Evolutionary conservation across 2,329 filamentous ascomycete genomes (phyloP), one percentile per base, ranked within the genome.

Genomic region (Shiraia sp.): DNA sequence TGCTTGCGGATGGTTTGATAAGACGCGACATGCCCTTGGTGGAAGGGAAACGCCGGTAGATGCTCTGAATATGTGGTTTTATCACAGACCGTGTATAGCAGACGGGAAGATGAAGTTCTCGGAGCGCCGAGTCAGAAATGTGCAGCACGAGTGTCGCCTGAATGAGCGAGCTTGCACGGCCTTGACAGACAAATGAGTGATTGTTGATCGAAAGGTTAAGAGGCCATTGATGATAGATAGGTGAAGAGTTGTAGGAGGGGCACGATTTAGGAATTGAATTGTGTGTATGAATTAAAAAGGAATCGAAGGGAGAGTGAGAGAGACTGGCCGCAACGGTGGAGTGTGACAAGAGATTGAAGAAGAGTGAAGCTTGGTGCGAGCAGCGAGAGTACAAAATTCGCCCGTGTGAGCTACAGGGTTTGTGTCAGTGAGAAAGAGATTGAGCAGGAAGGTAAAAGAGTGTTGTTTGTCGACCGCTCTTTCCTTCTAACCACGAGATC

Each of bases 1-100:
- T 56, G 14, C 47, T 42, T 27, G 41, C 40, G 34, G 52, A 48
- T 17, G 54, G 55, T 15, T 28, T 42, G 33, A 40, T 36, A 10
- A 53, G 36, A 13, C 36, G 42, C 52, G 63, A 58, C 63, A 67
- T 66, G 40, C 48, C 54, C 43, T 45, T 59, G 12, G 49, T 40
- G 9, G 19, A 32, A 19, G 54, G 59, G 35, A 68, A 44, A 40
- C 51, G 54, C 41, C 57, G 61, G 43, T 59, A 42, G 32, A 68
- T 48, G 34, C 50, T 38, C 38, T 51, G 59, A 31, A 67, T 45
- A 35, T 46, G 49, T 19, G 54, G 47, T 41, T 51, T 49, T 35
- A 63, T 29, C 34, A 44, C 59, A 39, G 57, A 55, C 53, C 59
- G 48, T 30, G 49, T 59, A 47, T 41, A 15, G 32, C 19, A 2